Conservation (phyloP, 352 stramenopile species). For the Pythium utonaiense region DNA sequence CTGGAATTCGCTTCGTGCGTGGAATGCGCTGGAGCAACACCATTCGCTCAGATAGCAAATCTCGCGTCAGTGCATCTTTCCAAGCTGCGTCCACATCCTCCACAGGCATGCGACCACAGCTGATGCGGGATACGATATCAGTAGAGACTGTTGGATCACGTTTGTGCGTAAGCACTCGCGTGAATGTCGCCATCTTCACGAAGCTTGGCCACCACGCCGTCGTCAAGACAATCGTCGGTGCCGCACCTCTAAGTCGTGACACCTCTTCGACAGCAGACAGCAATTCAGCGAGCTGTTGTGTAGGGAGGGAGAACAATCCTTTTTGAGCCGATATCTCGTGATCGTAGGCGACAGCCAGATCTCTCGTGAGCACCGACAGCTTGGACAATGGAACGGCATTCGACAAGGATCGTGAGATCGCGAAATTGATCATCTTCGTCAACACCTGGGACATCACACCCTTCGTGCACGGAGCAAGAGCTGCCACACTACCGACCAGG, state of each 20-base stretch:
- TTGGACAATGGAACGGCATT: constrained; percentile 57
- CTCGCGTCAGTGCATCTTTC: constrained; percentile 21
- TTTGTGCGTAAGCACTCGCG: constrained; percentile 45
- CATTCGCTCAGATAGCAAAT: constrained; percentile 49
- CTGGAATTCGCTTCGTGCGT: constrained; percentile 39
- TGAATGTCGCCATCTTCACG: constrained; percentile 60
- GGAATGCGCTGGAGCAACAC: constrained; percentile 68
- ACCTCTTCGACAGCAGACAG: constrained; percentile 63
- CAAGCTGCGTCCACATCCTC: constrained; percentile 50
- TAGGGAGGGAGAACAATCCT: constrained; percentile 57
- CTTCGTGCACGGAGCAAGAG: constrained; percentile 42
- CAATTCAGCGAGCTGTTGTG: constrained; percentile 61
- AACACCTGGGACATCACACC: constrained; percentile 50
- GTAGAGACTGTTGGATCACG: constrained; percentile 28
- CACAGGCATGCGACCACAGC: constrained; percentile 50
- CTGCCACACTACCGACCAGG: constrained; percentile 29
- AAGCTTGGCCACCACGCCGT: constrained; percentile 55
- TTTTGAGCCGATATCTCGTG: constrained; percentile 65
- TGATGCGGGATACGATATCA: constrained; percentile 46
- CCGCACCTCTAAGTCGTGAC: constrained; percentile 40
- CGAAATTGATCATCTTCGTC: constrained; percentile 66
- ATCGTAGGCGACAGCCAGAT: constrained; percentile 56
- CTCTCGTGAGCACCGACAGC: constrained; percentile 44
- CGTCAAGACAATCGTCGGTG: constrained; percentile 38
- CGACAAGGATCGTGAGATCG: constrained; percentile 45